Conservation (phyloP, 768 basidiomycete species). For the Suillus tomentosus region DNA sequence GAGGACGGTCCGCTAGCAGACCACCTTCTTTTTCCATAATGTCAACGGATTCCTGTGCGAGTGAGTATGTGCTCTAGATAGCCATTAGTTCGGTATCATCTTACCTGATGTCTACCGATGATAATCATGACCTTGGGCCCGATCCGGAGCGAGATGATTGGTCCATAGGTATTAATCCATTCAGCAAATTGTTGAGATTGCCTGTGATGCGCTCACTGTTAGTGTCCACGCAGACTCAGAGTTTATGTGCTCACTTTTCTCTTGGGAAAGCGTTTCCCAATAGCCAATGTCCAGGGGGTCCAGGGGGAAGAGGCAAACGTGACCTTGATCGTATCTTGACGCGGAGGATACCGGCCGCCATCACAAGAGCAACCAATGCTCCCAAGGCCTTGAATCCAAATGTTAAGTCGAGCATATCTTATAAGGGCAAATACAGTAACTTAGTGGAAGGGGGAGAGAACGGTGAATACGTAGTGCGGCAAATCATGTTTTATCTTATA, state of each 20-base stretch:
- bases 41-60: constrained; percentile 53
- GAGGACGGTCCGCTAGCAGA: constrained; percentile 54
- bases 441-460: constrained; percentile 3
- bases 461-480: too few relatives aligned
- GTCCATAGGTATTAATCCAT: constrained; percentile 63
- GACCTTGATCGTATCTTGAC: constrained; percentile 14
- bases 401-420: constrained; percentile 8
- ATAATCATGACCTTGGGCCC: constrained; percentile 40
- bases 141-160: constrained; percentile 57
- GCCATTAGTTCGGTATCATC: neutral
- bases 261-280: constrained; percentile 33
- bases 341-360: constrained; percentile 18
- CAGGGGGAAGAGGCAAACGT: constrained; percentile 31
- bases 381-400: constrained; percentile 22
- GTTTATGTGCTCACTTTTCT: constrained; percentile 24
- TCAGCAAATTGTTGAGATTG: constrained; percentile 50
- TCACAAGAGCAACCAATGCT: constrained; percentile 19
- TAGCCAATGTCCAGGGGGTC: constrained; percentile 36
- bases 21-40: constrained; percentile 72
- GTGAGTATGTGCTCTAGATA: neutral
- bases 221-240: neutral
- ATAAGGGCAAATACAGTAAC: neutral
- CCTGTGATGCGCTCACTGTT: constrained; percentile 11
- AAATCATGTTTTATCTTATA: constrained; percentile 4
- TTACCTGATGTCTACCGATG: constrained; percentile 40